A percentile compares a stretch with the other conserved stretches of the same genome.
These are phyloP conservation scores for Viridothelium virens DNA, from an alignment of 495 filamentous ascomycete species.

Conservation along the genomic window DNA sequence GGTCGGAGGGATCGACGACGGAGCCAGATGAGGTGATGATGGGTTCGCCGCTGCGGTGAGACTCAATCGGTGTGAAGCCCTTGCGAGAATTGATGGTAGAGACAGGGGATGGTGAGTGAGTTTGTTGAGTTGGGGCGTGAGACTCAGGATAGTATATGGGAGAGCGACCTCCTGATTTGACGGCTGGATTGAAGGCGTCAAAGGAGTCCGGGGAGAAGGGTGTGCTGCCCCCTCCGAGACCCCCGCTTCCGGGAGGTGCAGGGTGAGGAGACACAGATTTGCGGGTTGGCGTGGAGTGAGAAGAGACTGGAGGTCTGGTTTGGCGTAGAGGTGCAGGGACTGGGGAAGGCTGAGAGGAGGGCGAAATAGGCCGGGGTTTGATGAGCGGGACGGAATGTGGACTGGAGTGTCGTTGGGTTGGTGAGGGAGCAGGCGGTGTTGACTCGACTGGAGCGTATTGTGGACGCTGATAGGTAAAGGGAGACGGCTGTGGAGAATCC, in stretches of 20 bases:
- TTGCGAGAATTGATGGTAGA: neutral
- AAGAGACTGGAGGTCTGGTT: conserved; percentile 6
- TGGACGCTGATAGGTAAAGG: conserved; percentile 4
- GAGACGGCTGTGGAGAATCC: neutral
- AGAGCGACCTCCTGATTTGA: neutral
- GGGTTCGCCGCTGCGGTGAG: conserved; percentile 13
- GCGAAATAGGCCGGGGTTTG: conserved; percentile 49
- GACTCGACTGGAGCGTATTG: neutral
- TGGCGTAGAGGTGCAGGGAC: conserved; percentile 19
- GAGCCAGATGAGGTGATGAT: conserved; percentile 80
- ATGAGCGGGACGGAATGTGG: conserved; percentile 24
- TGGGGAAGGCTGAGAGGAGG: conserved; percentile 28
- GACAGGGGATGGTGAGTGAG: conserved; percentile 3
- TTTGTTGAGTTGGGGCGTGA: conserved; percentile 16
- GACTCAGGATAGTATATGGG: conserved; percentile 12
- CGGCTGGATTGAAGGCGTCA: conserved; percentile 59
- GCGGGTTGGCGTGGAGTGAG: conserved; percentile 53
- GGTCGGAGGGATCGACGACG: conserved; percentile 86
- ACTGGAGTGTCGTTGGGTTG: neutral
- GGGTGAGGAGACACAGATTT: conserved; percentile 76
- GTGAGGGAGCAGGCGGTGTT: neutral
- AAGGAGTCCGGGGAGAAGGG: conserved; percentile 91
- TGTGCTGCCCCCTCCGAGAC: conserved; percentile 39
- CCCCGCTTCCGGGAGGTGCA: conserved; percentile 32
- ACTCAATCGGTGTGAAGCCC: neutral